A percentile compares a stretch with the other conserved stretches of the same genome.
Conservation (phyloP, 371 early-diverging fungal genomes). For the Mucor racemosus region DNA sequence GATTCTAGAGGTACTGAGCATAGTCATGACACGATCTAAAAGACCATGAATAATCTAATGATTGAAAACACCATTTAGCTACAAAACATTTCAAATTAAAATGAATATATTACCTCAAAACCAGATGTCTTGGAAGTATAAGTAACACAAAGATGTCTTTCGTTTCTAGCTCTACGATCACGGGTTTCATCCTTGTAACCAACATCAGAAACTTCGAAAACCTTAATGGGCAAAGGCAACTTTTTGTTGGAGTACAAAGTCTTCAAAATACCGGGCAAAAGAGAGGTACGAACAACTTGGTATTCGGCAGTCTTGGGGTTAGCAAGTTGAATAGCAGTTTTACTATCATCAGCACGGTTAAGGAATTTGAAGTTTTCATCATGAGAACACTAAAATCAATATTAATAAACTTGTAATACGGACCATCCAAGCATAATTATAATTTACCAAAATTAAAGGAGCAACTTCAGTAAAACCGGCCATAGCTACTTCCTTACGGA, state of each 20-base stretch:
- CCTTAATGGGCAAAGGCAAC: slow-evolving; percentile 90
- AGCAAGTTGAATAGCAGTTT: slow-evolving; percentile 86
- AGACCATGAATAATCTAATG: slow-evolving; percentile 86
- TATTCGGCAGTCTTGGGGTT: slow-evolving; percentile 98
- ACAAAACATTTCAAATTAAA: neutral
- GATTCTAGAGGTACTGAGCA: slow-evolving; percentile 69
- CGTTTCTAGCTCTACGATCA: slow-evolving; percentile 90
- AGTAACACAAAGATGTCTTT: slow-evolving; percentile 89
- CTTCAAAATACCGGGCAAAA: slow-evolving; percentile 98
- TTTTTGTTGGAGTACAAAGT: slow-evolving; percentile 93
- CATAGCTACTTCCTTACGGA: slow-evolving; percentile 91
- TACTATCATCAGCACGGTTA: slow-evolving; percentile 76
- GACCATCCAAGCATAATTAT: neutral
- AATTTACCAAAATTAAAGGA: slow-evolving; percentile 88
- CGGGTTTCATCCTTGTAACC: slow-evolving; percentile 82
- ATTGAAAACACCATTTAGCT: neutral
- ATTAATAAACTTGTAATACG: neutral
- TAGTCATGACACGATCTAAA: slow-evolving; percentile 88
- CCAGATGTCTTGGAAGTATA: slow-evolving; percentile 90
- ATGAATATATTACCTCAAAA: slow-evolving; percentile 73
- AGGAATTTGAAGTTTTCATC: slow-evolving; percentile 95
- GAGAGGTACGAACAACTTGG: slow-evolving; percentile 93
- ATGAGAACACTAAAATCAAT: slow-evolving; percentile 81
- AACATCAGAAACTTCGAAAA: slow-evolving; percentile 98
- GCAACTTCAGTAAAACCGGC: slow-evolving; percentile 97